Evolutionary conservation across 2,329 filamentous ascomycete genomes (phyloP).

Genomic region (Alternaria solani): DNA sequence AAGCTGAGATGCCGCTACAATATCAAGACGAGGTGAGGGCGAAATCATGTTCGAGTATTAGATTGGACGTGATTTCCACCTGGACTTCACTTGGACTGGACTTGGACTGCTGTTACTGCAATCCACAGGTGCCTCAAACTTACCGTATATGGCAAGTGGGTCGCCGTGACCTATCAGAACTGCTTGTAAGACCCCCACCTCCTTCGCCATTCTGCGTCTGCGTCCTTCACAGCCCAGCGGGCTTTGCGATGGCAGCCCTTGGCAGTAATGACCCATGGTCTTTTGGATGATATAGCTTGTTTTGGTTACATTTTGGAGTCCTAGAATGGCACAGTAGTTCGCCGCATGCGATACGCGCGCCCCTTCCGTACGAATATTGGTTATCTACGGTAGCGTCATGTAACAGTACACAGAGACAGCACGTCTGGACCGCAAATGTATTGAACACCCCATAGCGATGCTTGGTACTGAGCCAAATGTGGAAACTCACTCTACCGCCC

Average conservation of each 20-base stretch:
- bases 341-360: neutral
- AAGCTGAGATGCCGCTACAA: neutral
- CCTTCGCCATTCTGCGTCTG: too few relatives aligned
- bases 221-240: neutral
- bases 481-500: neutral
- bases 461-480: neutral
- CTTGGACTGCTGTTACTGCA: neutral
- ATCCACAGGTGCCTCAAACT: neutral
- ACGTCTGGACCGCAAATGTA: neutral
- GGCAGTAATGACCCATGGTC: neutral
- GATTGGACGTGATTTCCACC: neutral
- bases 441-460: neutral
- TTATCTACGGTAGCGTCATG: neutral
- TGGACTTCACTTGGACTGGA: neutral
- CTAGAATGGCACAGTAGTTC: neutral
- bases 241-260: neutral
- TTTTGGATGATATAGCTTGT: neutral
- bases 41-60: neutral
- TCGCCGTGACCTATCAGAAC: neutral
- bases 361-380: neutral
- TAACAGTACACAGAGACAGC: neutral
- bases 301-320: neutral
- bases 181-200: neutral
- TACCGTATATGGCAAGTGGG: conserved; percentile 5
- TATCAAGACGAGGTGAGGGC: neutral